Percentiles rank a stretch among this genome's conserved stretches.
Evolutionary conservation across 2,329 filamentous ascomycete genomes (phyloP).

Genomic region (Fusarium abutilonis): DNA sequence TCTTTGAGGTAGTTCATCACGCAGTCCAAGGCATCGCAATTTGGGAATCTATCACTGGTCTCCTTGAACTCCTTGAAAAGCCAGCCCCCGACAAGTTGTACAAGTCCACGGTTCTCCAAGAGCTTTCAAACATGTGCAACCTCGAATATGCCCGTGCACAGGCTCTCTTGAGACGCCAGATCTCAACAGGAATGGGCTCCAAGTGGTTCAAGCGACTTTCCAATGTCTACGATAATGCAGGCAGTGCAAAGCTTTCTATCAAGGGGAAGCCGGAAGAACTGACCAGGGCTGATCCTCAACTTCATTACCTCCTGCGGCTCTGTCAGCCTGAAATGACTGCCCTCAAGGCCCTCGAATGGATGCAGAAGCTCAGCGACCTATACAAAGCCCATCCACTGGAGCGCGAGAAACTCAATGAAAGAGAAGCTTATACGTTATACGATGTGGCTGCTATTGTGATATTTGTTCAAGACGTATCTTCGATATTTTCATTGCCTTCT

Average conservation of each 20-base stretch:
- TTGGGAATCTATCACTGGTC: constrained; percentile 54
- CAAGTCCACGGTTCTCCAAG: constrained; percentile 54
- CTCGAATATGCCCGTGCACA: constrained; percentile 55
- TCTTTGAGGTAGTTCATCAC: constrained; percentile 55
- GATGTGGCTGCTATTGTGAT: constrained; percentile 52
- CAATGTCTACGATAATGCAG: constrained; percentile 48
- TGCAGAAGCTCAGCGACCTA: constrained; percentile 54
- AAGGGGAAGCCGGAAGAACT: constrained; percentile 55
- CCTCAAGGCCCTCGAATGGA: constrained; percentile 51
- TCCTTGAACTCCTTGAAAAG: constrained; percentile 50
- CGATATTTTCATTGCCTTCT: constrained; percentile 50
- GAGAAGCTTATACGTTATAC: constrained; percentile 50
- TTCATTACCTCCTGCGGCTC: constrained; percentile 57
- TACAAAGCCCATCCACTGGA: constrained; percentile 49
- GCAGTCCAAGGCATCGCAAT: constrained; percentile 50
- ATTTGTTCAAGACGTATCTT: constrained; percentile 54
- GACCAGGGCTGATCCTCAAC: constrained; percentile 51
- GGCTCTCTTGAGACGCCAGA: constrained; percentile 52
- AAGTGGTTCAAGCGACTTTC: constrained; percentile 57
- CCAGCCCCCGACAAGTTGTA: constrained; percentile 45
- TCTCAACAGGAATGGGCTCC: constrained; percentile 49
- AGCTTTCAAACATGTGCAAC: constrained; percentile 57
- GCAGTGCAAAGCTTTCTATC: constrained; percentile 51
- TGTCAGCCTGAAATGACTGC: constrained; percentile 53
- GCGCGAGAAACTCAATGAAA: constrained; percentile 48